A percentile compares a stretch with the other conserved stretches of the same genome.
phyloP scores from a whole-genome alignment of 139 green algal genomes.

The Asterochloris sp. region DNA sequence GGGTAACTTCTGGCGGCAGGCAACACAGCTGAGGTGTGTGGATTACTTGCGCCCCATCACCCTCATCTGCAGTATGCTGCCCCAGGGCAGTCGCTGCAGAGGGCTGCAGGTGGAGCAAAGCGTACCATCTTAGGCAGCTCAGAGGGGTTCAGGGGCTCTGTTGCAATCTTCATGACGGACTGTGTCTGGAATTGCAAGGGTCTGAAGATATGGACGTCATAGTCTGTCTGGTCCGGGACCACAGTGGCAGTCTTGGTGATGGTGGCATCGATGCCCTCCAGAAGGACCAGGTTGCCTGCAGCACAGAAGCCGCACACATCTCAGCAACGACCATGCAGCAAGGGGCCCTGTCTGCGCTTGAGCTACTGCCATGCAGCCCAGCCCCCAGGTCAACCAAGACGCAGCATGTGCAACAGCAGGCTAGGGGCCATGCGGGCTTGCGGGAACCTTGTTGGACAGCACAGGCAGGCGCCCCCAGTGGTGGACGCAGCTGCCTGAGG shows the following conservation, averaged over 20 bases:
- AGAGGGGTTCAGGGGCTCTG: constrained; percentile 92
- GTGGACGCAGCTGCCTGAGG: no score
- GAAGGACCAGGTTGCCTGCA: constrained; percentile 79
- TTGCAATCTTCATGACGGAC: constrained; percentile 92
- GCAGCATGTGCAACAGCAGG: no score
- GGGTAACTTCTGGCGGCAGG: not conserved
- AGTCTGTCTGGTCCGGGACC: constrained; percentile 63
- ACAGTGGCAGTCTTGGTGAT: constrained; percentile 94
- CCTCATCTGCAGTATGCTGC: not conserved
- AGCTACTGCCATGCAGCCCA: no score
- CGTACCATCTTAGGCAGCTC: constrained; percentile 98
- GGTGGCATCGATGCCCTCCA: constrained; percentile 89
- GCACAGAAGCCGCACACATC: not conserved
- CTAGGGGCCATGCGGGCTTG: no score
- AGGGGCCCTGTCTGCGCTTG: no score
- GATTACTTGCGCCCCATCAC: no score
- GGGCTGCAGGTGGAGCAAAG: not conserved
- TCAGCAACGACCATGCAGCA: no score
- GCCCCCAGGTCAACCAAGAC: no score
- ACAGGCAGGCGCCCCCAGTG: no score
- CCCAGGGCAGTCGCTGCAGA: not conserved
- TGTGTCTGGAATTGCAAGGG: constrained; percentile 71
- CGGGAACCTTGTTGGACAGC: no score
- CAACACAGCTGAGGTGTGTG: no score
- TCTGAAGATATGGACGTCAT: constrained; percentile 79